Evolutionary conservation across 371 early-diverging fungal species (phyloP).

Genomic region (Catenaria anguillulae): DNA sequence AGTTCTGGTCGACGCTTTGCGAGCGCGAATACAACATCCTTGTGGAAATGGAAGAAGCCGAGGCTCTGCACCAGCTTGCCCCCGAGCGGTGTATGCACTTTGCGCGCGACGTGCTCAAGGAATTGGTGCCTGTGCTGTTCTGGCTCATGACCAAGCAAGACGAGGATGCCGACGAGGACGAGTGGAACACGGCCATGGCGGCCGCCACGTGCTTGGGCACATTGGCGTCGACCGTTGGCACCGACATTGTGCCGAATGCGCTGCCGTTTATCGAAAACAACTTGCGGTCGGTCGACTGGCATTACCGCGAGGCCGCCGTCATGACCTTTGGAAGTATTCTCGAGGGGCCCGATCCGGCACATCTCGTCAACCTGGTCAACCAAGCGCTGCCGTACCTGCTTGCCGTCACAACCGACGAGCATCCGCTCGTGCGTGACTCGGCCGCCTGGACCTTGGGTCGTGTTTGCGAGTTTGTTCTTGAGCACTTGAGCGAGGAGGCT

Average conservation of each 20-base stretch:
- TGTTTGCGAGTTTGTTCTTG: conserved; percentile 55
- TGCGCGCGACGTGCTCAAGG: conserved; percentile 54
- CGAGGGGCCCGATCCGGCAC: conserved; percentile 64
- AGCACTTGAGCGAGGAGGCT: conserved; percentile 56
- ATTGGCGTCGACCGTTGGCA: conserved; percentile 64
- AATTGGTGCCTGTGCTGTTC: conserved; percentile 74
- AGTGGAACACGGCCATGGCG: conserved; percentile 95
- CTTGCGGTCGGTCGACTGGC: conserved; percentile 73
- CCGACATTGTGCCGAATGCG: conserved; percentile 57
- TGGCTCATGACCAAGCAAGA: conserved; percentile 80
- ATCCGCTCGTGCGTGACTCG: conserved; percentile 79
- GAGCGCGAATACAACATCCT: conserved; percentile 75
- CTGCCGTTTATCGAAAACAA: conserved; percentile 80
- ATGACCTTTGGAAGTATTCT: conserved; percentile 96
- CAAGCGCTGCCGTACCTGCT: conserved; percentile 69
- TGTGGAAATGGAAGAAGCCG: conserved; percentile 30
- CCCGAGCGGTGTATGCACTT: conserved; percentile 43
- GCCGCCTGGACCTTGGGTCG: conserved; percentile 93
- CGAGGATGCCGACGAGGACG: conserved; percentile 93
- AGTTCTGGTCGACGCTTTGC: conserved; percentile 97
- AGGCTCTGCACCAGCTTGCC: conserved; percentile 2
- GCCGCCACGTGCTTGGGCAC: conserved; percentile 83
- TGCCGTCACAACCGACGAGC: conserved; percentile 70
- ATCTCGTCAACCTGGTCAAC: conserved; percentile 57
- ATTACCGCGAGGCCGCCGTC: conserved; percentile 84